Evolutionary conservation across 2,329 filamentous ascomycete species (phyloP), one percentile per base, ranked within the genome.

Genomic region (Calonectria honghensis): DNA sequence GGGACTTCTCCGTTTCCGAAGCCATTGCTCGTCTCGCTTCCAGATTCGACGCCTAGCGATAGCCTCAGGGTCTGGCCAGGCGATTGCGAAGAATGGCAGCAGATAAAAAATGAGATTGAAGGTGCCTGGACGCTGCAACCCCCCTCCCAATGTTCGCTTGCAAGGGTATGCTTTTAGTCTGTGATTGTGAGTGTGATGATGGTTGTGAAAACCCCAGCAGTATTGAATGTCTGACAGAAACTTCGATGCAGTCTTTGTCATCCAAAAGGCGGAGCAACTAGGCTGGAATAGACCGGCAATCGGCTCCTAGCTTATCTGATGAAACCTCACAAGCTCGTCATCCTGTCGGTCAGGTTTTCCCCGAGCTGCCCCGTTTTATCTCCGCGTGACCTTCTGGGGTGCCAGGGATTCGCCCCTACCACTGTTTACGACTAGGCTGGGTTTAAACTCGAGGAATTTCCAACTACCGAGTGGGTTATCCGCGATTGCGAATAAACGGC

Each of bases 331-430:
- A 11, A 57, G 52, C 16, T 35, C 31, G 52, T 24, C 29, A 32
- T 57, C 31, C 20, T 18, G 20, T 31, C 52, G 13, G 24, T 57
- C 52, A 35, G 20, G 16, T 20, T 20, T 54, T 57, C 31, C 6
- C 52, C 52, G 52, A 57, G 52, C 3, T 57, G 2, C 31, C 18
- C 52, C 20, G 52, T 54, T 32, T 57, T 57, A 57, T 57, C 31
- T 57, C 52, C 52, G 31, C 29, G 6, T n/a, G 52, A 48, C 45
- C 20, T 5, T 48, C 6, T n/a, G 11, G 79, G 79, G 27, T 80
- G 79, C 52, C 78, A 78, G 29, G 80, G 70, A 79, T 37, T 37
- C 13, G 9, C 9, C 6, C 59, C 80, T 76, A 29, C 80, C 72
- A 24, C 45, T 13, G 20, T 48, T 48, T 5, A 9, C 45, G 45